Evolutionary conservation across 495 filamentous ascomycete genomes (phyloP), one percentile per base, ranked within the genome.

Genomic region (Penicillium daleae): DNA sequence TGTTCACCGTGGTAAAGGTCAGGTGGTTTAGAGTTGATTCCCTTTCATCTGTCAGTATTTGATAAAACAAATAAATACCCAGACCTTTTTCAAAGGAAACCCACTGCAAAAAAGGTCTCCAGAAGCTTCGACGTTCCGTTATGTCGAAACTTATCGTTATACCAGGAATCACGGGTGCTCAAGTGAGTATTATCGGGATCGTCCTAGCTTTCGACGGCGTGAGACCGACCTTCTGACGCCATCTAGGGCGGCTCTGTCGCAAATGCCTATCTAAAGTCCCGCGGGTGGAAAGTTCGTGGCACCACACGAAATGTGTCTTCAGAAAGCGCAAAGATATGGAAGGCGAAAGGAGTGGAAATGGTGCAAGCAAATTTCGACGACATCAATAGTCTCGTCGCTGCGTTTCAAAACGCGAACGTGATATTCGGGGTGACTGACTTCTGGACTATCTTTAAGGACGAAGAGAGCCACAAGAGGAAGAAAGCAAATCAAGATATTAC

Each of bases 351-450:
- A 6, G 32, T 60, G 31, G 57, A 60, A 29, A 27, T 60, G 3
- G 46, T 60, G 2, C 27, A 52, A 40, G 44, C 9, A 1, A 31
- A 60, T 35, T 46, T 60, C 2, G 48, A 60, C 24, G 46, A 60
- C 13, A 12, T 60, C 44, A 15, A 51, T 17, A 19, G n/a, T n/a
- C n/a, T n/a, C n/a, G n/a, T n/a, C n/a, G n/a, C n/a, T n/a, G n/a
- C n/a, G n/a, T n/a, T n/a, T n/a, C n/a, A n/a, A n/a, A n/a, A n/a
- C n/a, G n/a, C n/a, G n/a, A n/a, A n/a, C n/a, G n/a, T 53, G 13
- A 60, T 60, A 3, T 60, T 60, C 57, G 46, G 46, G 3, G 57
- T 60, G 24, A 60, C 57, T 19, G 46, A 60, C 57, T 60, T 39
- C 57, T 60, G 48, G 46, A 50, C 26, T 10, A 32, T 50, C n/a